Conservation (phyloP, 768 basidiomycete species). For the Cyathus striatus region DNA sequence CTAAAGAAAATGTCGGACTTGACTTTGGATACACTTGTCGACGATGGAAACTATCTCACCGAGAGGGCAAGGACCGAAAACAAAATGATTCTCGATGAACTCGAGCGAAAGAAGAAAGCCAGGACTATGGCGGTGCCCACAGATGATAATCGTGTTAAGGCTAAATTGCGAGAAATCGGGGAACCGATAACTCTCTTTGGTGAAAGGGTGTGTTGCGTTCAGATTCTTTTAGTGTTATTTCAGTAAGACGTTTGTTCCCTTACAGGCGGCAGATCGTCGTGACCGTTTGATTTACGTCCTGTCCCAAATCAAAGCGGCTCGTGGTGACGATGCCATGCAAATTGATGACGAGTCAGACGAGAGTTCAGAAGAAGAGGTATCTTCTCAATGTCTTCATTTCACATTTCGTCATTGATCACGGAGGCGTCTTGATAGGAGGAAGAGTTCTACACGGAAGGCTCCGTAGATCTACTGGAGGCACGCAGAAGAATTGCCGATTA, state of each 20-base stretch:
- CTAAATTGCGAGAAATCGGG: constrained; percentile 85
- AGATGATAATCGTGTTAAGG: constrained; percentile 90
- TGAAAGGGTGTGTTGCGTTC: constrained; percentile 73
- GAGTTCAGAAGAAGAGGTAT: constrained; percentile 74
- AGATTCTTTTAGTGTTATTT: constrained; percentile 2
- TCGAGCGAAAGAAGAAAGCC: constrained; percentile 97
- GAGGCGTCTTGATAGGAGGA: constrained; percentile 62
- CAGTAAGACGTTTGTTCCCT: constrained; percentile 11
- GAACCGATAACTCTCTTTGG: constrained; percentile 98
- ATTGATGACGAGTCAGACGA: constrained; percentile 67
- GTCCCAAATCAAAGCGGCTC: constrained; percentile 87
- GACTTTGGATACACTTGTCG: constrained; percentile 69
- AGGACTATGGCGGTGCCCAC: constrained; percentile 93
- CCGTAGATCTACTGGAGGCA: constrained; percentile 80
- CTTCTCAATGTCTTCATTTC: constrained; percentile 8
- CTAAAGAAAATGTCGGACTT: constrained; percentile 63
- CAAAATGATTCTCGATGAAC: constrained; percentile 85
- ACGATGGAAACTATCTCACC: constrained; percentile 72
- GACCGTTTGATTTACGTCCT: constrained; percentile 94
- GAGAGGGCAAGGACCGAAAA: constrained; percentile 78
- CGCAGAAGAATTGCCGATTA: constrained; percentile 86
- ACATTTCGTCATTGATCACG: constrained; percentile 3
- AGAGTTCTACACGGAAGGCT: constrained; percentile 94
- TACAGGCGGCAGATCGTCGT: constrained; percentile 88
- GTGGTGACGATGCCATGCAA: constrained; percentile 75